phyloP scores from a whole-genome alignment of 2,329 filamentous ascomycete species.

The Sphaerostilbella broomeana region DNA sequence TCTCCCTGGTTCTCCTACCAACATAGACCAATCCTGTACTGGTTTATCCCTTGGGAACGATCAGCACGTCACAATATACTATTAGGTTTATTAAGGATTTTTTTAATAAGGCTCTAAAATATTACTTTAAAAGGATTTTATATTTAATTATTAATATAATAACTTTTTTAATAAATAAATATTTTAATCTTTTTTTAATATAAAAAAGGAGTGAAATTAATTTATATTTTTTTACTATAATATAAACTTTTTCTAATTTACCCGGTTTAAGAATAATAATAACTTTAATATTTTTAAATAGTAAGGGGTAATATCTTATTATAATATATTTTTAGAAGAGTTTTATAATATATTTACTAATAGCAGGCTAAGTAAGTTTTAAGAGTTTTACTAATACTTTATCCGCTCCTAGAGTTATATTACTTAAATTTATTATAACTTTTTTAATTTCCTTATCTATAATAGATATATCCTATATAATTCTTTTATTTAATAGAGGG shows the following conservation, averaged over 20 bases:
- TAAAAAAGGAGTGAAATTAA: not conserved
- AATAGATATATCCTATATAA: not conserved
- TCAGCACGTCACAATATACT: too few species aligned
- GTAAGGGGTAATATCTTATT: not conserved
- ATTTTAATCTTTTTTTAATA: not conserved
- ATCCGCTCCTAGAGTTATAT: not conserved
- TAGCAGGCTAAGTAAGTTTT: not conserved
- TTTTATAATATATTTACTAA: not conserved
- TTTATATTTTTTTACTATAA: not conserved
- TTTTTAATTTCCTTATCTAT: not conserved
- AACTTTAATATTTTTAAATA: not conserved
- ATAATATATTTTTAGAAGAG: not conserved
- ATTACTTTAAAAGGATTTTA: not conserved
- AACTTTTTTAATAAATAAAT: not conserved
- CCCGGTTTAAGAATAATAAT: not conserved
- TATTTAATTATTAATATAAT: not conserved
- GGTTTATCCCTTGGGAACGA: too few species aligned
- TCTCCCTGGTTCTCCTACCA: too few species aligned
- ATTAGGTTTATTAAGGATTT: not conserved
- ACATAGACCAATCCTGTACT: too few species aligned
- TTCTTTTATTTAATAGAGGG: not conserved
- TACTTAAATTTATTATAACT: not conserved
- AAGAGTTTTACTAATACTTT: not conserved
- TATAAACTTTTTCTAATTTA: not conserved
- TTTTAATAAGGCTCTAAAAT: not conserved